These are phyloP conservation scores for Phytopythium chamaehyphon DNA, from an alignment of 352 stramenopile species.

Conservation along the genomic window DNA sequence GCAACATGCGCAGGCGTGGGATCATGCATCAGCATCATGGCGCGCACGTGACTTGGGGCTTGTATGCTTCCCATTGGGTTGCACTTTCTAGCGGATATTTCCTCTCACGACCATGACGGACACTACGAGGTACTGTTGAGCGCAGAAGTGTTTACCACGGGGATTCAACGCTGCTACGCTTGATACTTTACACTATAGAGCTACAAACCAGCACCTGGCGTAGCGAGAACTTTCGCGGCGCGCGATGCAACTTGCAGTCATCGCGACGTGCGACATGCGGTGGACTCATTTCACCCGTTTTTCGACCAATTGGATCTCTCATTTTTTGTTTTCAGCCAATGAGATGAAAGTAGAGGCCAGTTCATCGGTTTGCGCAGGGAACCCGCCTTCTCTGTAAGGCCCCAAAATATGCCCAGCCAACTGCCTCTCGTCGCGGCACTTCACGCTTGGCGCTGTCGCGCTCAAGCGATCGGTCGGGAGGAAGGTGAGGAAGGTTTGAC, in stretches of 20 bases:
- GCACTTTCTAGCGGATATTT: no score
- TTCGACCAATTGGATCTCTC: slow-evolving; percentile 6
- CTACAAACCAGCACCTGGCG: neutral
- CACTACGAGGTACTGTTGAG: neutral
- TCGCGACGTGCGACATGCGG: no score
- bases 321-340: slow-evolving; percentile 7
- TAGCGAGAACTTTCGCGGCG: neutral
- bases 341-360: slow-evolving; percentile 5
- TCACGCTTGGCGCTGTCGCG: neutral
- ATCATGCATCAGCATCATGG: neutral
- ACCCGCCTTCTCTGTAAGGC: neutral
- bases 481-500: no score
- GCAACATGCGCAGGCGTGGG: no score
- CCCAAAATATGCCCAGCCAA: slow-evolving; percentile 32
- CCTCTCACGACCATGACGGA: no score
- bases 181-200: neutral
- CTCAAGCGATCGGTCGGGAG: neutral
- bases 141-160: neutral
- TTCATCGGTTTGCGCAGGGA: slow-evolving; percentile 14
- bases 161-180: neutral
- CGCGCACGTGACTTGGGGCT: slow-evolving; percentile 6
- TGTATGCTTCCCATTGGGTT: no score
- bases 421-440: neutral
- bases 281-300: neutral
- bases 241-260: slow-evolving; percentile 3